phyloP scores from a whole-genome alignment of 148 eudicot genomes.

The Nepenthes gracilis region DNA sequence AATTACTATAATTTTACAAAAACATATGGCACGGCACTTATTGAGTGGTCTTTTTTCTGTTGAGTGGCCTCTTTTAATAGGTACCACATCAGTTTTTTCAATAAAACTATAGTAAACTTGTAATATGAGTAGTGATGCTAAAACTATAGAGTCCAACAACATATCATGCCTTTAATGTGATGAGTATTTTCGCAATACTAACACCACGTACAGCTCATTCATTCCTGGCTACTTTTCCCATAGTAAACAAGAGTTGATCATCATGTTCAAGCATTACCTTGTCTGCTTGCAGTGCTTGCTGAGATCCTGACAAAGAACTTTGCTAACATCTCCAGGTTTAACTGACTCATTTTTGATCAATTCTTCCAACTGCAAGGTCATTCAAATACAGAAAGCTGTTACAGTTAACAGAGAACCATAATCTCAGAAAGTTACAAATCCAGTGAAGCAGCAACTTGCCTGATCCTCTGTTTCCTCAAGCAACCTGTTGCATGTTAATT shows the following conservation, averaged over 20 bases:
- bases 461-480: slow-evolving; percentile 95
- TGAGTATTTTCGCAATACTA: too few relatives aligned
- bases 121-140: too few relatives aligned
- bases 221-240: too few relatives aligned
- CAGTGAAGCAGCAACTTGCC: slow-evolving; percentile 21
- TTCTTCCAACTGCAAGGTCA: slow-evolving; percentile 57
- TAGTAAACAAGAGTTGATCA: not conserved
- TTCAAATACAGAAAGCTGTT: not conserved
- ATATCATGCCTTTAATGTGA: too few relatives aligned
- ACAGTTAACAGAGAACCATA: not conserved
- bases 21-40: too few relatives aligned
- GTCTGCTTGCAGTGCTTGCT: slow-evolving; percentile 57
- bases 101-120: too few relatives aligned
- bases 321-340: slow-evolving; percentile 61
- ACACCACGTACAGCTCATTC: too few relatives aligned
- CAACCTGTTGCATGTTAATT: slow-evolving; percentile 45
- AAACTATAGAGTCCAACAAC: too few relatives aligned
- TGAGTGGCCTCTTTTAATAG: too few relatives aligned
- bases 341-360: slow-evolving; percentile 73
- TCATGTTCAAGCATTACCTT: slow-evolving; percentile 27
- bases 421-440: not conserved
- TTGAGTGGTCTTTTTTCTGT: too few relatives aligned
- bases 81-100: too few relatives aligned
- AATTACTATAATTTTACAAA: too few relatives aligned
- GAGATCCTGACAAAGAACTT: slow-evolving; percentile 68